A percentile compares a stretch with the other conserved stretches of the same genome.
Conservation (phyloP, 768 basidiomycete genomes). For the Hemileccinum rubropunctum region DNA sequence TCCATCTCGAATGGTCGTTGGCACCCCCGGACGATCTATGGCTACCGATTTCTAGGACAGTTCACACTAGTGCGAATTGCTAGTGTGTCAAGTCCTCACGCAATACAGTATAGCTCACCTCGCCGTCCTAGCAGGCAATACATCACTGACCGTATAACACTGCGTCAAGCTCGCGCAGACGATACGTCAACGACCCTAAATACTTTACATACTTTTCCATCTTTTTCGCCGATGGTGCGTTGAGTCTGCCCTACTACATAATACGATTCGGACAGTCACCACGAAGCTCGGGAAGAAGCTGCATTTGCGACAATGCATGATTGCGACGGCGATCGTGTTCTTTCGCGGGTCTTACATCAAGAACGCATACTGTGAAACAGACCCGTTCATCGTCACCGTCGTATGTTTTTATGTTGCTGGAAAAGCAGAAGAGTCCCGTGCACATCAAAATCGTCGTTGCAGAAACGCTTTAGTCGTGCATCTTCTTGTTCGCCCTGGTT, state of each 20-base stretch:
- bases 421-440: constrained; percentile 94
- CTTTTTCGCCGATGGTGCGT: constrained; percentile 81
- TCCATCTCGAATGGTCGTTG: too few species aligned
- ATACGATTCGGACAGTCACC: constrained; percentile 53
- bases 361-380: constrained; percentile 93
- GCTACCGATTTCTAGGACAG: constrained; percentile 92
- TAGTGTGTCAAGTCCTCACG: constrained; percentile 8
- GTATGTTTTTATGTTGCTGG: constrained; percentile 96
- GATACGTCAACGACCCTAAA: constrained; percentile 80
- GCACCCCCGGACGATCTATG: constrained; percentile 40
- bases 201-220: constrained; percentile 78
- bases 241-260: not conserved
- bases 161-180: constrained; percentile 69
- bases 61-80: constrained; percentile 72
- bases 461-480: constrained; percentile 80
- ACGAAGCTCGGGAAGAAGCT: constrained; percentile 85
- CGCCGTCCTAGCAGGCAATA: constrained; percentile 71
- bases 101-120: constrained; percentile 12
- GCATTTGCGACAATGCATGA: constrained; percentile 80
- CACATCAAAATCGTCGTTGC: constrained; percentile 91
- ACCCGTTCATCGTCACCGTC: constrained; percentile 88
- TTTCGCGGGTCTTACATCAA: constrained; percentile 97
- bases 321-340: constrained; percentile 93
- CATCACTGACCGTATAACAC: constrained; percentile 78
- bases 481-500: constrained; percentile 7